These are phyloP conservation scores for Xylaria sp. DNA, from an alignment of 2,329 filamentous ascomycete species.

Conservation along the genomic window DNA sequence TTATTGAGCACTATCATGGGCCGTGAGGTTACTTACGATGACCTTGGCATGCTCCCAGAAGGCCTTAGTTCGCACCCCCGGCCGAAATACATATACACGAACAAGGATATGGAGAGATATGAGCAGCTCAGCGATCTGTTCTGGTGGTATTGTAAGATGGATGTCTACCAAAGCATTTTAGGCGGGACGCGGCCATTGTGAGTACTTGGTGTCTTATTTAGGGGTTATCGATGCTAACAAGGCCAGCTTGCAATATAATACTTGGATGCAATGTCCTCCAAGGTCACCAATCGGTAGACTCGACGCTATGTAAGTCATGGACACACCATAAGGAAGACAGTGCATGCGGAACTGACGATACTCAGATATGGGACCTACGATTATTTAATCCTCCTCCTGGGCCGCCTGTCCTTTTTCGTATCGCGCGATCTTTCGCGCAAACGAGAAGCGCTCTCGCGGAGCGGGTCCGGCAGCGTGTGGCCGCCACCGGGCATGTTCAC, in stretches of 20 bases:
- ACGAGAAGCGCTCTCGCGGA: conserved; percentile 70
- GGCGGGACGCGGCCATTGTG: conserved; percentile 88
- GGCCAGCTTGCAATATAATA: conserved; percentile 77
- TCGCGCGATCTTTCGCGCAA: conserved; percentile 83
- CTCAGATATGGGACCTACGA: conserved; percentile 86
- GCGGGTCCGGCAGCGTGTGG: conserved; percentile 64
- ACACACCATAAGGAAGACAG: not conserved
- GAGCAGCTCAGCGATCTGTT: conserved; percentile 87
- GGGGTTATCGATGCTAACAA: conserved; percentile 26
- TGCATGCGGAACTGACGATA: conserved; percentile 42
- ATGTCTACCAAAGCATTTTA: conserved; percentile 88
- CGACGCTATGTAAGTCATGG: conserved; percentile 72
- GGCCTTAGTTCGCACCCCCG: conserved; percentile 46
- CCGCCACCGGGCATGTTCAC: conserved; percentile 61
- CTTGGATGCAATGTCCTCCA: conserved; percentile 89
- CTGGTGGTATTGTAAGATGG: conserved; percentile 98
- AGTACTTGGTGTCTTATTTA: conserved; percentile 54
- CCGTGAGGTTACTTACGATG: conserved; percentile 65
- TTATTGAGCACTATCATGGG: conserved; percentile 60
- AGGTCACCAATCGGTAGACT: conserved; percentile 80
- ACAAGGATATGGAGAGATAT: conserved; percentile 79
- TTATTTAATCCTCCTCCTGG: conserved; percentile 84
- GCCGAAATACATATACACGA: conserved; percentile 54
- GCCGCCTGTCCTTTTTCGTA: conserved; percentile 81
- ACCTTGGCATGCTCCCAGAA: conserved; percentile 56